phyloP scores from a whole-genome alignment of 768 basidiomycete species.

The Daedaleopsis nitida region DNA sequence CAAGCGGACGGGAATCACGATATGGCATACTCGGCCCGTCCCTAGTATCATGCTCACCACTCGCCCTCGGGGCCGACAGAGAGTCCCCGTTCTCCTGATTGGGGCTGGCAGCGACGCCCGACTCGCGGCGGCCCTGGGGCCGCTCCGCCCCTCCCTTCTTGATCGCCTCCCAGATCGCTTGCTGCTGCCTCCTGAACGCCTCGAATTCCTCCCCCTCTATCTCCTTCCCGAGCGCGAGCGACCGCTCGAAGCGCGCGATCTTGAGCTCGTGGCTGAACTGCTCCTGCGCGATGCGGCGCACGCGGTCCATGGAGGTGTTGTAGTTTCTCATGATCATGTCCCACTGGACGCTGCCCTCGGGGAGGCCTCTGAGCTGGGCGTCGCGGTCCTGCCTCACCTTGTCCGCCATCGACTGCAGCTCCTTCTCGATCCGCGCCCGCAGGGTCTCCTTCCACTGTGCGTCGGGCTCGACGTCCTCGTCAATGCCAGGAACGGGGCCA shows the following conservation, averaged over 20 bases:
- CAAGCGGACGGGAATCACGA: slow-evolving; percentile 16
- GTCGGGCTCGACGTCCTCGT: slow-evolving; percentile 48
- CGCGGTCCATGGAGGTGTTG: slow-evolving; percentile 42
- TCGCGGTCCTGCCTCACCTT: slow-evolving; percentile 65
- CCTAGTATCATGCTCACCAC: slow-evolving; percentile 18
- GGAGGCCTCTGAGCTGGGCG: slow-evolving; percentile 44
- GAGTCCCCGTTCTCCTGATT: slow-evolving; percentile 15
- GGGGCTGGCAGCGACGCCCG: slow-evolving; percentile 2
- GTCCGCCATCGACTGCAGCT: slow-evolving; percentile 44
- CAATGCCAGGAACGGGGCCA: slow-evolving; percentile 7
- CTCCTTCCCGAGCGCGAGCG: slow-evolving; percentile 20
- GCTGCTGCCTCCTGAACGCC: slow-evolving; percentile 38
- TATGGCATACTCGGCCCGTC: slow-evolving; percentile 6
- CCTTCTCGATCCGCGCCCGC: slow-evolving; percentile 53
- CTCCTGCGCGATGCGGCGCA: slow-evolving; percentile 48
- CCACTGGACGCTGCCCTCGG: slow-evolving; percentile 36
- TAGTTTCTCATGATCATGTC: slow-evolving; percentile 44
- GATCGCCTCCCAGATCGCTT: slow-evolving; percentile 51
- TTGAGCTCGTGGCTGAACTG: slow-evolving; percentile 33
- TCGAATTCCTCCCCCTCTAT: slow-evolving; percentile 32
- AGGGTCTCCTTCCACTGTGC: slow-evolving; percentile 54
- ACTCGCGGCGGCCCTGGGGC: slow-evolving; percentile 11
- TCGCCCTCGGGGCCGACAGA: slow-evolving; percentile 4
- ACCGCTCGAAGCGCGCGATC: slow-evolving; percentile 15
- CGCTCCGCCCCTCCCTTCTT: slow-evolving; percentile 35